A percentile compares a stretch with the other conserved stretches of the same genome.
Conservation (phyloP, 306 rosid species). For the Rosa rugosa region DNA sequence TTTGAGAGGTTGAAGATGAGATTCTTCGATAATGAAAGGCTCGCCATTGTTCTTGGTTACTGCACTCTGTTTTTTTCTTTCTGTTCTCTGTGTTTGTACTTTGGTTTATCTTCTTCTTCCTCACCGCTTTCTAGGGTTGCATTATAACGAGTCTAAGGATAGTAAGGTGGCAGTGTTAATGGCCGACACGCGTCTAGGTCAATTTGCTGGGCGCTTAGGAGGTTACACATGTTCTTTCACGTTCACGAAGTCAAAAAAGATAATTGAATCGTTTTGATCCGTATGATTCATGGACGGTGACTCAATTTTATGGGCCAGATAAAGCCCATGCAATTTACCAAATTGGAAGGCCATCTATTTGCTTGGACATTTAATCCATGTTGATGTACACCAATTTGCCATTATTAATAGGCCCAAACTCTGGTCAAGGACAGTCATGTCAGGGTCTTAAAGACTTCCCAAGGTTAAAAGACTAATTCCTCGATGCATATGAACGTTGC, state of each 20-base stretch:
- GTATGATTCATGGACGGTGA: background rate
- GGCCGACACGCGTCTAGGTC: constrained; percentile 24
- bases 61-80: background rate
- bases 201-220: background rate
- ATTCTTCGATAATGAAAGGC: constrained; percentile 40
- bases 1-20: constrained; percentile 50
- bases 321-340: background rate
- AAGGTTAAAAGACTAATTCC: no score
- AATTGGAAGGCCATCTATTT: background rate
- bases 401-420: no score
- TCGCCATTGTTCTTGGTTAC: constrained; percentile 38
- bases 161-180: no score
- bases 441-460: no score
- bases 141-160: constrained; percentile 9
- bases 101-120: background rate
- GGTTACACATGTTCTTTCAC: background rate
- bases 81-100: background rate
- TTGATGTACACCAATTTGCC: no score
- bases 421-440: no score
- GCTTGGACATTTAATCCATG: no score
- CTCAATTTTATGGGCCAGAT: background rate
- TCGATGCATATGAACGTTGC: no score
- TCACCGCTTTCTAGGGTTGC: constrained; percentile 5
- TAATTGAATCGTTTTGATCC: background rate
- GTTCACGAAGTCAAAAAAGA: background rate